Conservation (phyloP, 139 green algal genomes). For the Chlamydomonas sp. region DNA sequence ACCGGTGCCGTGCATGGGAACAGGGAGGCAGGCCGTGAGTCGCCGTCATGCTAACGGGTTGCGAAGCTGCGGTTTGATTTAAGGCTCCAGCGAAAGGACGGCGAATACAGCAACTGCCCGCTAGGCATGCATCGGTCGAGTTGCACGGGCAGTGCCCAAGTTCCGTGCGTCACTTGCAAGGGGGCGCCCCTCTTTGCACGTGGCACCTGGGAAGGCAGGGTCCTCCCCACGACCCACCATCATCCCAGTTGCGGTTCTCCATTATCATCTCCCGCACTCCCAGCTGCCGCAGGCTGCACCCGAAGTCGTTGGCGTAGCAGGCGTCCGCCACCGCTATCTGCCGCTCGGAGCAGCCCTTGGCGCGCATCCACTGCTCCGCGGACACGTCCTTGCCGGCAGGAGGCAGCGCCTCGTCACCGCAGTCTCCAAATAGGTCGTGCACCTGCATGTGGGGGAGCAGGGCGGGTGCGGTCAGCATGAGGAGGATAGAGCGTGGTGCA, state of each 20-base stretch:
- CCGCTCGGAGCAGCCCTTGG: constrained; percentile 45
- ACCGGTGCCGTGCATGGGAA: neutral
- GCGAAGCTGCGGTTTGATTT: too few relatives aligned
- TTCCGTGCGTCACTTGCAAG: too few relatives aligned
- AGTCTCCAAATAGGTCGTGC: constrained; percentile 68
- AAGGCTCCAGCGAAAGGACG: too few relatives aligned
- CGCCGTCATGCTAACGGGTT: too few relatives aligned
- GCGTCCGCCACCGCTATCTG: constrained; percentile 71
- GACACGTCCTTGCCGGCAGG: constrained; percentile 60
- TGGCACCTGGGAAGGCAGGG: too few relatives aligned
- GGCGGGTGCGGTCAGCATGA: neutral
- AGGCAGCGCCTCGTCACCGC: constrained; percentile 52
- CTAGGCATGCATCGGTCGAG: too few relatives aligned
- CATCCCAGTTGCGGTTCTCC: constrained; percentile 74
- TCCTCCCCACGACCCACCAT: neutral
- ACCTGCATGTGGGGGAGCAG: constrained; percentile 31
- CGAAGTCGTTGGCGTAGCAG: constrained; percentile 92
- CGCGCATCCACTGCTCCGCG: constrained; percentile 65
- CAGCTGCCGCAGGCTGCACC: constrained; percentile 69
- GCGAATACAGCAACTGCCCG: too few relatives aligned
- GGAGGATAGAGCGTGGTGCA: neutral
- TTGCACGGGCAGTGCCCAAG: too few relatives aligned
- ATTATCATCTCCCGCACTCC: constrained; percentile 81
- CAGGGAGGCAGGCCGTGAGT: neutral
- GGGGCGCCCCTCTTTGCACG: too few relatives aligned